These are phyloP conservation scores for Micractinium sp. DNA, from an alignment of 139 green algal species.

Conservation along the genomic window DNA sequence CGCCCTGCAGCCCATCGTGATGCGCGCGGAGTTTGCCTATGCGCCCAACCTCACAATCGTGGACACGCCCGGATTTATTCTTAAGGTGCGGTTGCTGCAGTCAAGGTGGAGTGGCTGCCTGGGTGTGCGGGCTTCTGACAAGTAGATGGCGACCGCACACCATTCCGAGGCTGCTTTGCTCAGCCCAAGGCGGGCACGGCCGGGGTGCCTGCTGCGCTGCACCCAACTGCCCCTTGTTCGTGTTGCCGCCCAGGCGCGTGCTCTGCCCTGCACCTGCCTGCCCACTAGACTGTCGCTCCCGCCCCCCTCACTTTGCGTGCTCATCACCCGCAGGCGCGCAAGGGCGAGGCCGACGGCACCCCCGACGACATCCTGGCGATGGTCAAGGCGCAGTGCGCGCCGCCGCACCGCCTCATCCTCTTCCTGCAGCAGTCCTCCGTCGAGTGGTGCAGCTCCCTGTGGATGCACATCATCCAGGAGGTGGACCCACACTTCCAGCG, in stretches of 20 bases:
- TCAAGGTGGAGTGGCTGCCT: background rate
- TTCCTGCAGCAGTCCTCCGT: conserved; percentile 95
- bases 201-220: no score
- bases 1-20: conserved; percentile 46
- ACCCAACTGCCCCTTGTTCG: background rate
- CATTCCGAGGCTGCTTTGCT: no score
- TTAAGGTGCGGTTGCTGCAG: conserved; percentile 67
- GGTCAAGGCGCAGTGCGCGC: conserved; percentile 88
- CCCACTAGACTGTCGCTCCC: background rate
- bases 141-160: background rate
- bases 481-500: conserved; percentile 90
- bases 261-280: background rate
- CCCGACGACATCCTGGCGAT: conserved; percentile 93
- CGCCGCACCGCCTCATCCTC: conserved; percentile 90
- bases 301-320: background rate
- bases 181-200: no score
- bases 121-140: background rate
- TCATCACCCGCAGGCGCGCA: conserved; percentile 60
- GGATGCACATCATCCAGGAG: conserved; percentile 91
- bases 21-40: conserved; percentile 72
- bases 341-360: conserved; percentile 85
- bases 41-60: conserved; percentile 95
- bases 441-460: conserved; percentile 93
- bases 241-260: background rate
- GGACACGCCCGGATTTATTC: conserved; percentile 94